phyloP scores from a whole-genome alignment of 129 eudicot genomes.

The Lactuca saligna region DNA sequence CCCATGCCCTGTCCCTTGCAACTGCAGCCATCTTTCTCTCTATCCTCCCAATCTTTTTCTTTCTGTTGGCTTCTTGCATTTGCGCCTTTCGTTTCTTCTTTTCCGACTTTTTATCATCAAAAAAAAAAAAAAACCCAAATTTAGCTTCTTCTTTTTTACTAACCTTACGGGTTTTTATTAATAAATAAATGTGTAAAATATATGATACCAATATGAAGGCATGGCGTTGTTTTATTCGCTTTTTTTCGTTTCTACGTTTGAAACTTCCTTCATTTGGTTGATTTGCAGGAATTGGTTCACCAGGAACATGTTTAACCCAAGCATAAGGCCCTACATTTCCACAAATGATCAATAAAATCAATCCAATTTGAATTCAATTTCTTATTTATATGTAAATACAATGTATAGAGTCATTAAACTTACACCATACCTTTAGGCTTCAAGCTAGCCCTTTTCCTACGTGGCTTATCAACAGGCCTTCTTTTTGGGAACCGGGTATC shows the following conservation, averaged over 20 bases:
- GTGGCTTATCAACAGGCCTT: constrained; percentile 64
- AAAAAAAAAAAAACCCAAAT: constrained; percentile 1
- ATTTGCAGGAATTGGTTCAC: constrained; percentile 55
- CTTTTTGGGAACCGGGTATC: constrained; percentile 79
- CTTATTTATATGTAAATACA: neutral
- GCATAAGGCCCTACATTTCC: constrained; percentile 75
- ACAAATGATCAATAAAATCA: neutral
- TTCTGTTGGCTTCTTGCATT: constrained; percentile 78
- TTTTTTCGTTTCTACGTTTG: constrained; percentile 91
- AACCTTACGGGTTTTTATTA: neutral
- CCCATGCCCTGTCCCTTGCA: constrained; percentile 98
- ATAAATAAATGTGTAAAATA: constrained; percentile 3
- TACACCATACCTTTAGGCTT: constrained; percentile 63
- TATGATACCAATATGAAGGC: constrained; percentile 67
- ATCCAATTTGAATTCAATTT: no score
- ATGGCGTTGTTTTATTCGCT: constrained; percentile 57
- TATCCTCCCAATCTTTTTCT: constrained; percentile 57
- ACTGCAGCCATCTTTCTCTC: constrained; percentile 97
- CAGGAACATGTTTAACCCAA: constrained; percentile 75
- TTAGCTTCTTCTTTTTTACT: neutral
- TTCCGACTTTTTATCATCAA: constrained; percentile 47
- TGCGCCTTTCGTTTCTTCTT: constrained; percentile 75
- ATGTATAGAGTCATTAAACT: no score
- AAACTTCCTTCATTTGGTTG: constrained; percentile 91
- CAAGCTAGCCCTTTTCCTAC: constrained; percentile 70